Conservation (phyloP, 805 yeast genomes). For the Soucietia sequanensis region DNA sequence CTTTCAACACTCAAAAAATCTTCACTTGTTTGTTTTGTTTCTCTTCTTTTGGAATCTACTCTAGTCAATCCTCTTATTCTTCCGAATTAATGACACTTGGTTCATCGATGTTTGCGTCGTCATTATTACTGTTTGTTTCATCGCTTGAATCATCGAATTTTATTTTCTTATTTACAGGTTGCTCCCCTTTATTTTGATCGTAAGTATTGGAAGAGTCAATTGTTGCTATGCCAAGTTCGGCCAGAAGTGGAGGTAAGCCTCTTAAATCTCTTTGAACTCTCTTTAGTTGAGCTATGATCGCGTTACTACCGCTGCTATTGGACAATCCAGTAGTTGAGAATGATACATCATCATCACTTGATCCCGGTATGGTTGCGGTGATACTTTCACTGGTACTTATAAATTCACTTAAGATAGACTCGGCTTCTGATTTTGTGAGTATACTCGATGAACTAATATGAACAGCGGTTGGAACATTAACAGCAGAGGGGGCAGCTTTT, state of each 20-base stretch:
- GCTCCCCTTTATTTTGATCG: constrained; percentile 12
- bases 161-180: constrained; percentile 15
- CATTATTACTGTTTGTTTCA: constrained; percentile 4
- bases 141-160: constrained; percentile 13
- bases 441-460: constrained; percentile 26
- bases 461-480: constrained; percentile 47
- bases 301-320: constrained; percentile 29
- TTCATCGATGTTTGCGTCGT: constrained; percentile 20
- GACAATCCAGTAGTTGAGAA: constrained; percentile 29
- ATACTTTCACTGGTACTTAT: constrained; percentile 38
- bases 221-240: constrained; percentile 19
- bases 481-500: constrained; percentile 42
- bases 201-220: too few species aligned
- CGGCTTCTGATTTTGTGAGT: constrained; percentile 44
- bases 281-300: constrained; percentile 59
- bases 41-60: too few species aligned
- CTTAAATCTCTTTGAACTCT: constrained; percentile 76
- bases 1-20: too few species aligned
- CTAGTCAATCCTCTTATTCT: too few species aligned
- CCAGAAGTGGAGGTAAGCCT: constrained; percentile 68
- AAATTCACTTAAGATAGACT: constrained; percentile 42
- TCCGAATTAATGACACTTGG: constrained; percentile 17
- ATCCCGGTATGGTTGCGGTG: constrained; percentile 24
- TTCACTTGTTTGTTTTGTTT: too few species aligned
- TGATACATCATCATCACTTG: constrained; percentile 19